Conservation (phyloP, 2,329 filamentous ascomycete genomes). For the Periconia sp. region DNA sequence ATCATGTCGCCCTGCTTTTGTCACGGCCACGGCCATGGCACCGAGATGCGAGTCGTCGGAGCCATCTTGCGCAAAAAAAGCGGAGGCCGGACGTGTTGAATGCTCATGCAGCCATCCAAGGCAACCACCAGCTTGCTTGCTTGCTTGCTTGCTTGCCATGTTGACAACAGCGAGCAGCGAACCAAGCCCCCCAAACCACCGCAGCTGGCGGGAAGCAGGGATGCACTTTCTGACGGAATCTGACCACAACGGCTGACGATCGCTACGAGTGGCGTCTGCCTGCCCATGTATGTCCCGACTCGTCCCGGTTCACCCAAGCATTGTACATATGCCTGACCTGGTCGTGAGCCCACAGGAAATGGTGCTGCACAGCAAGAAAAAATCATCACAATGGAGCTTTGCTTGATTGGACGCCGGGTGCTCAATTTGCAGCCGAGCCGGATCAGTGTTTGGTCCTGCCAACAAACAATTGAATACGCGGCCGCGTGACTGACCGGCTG, state of each 20-base stretch:
- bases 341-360: too few species aligned
- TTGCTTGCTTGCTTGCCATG: too few species aligned
- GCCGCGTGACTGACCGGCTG: conserved; percentile 17
- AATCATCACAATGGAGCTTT: neutral
- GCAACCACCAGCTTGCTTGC: too few species aligned
- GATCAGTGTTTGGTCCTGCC: neutral
- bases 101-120: too few species aligned
- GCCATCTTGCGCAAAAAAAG: too few species aligned
- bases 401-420: neutral
- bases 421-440: conserved; percentile 14
- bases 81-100: too few species aligned
- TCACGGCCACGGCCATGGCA: too few species aligned
- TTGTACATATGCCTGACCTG: too few species aligned
- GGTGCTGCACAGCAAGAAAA: neutral
- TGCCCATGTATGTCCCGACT: conserved; percentile 29
- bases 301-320: conserved; percentile 19
- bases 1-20: too few species aligned
- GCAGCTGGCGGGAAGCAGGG: conserved; percentile 34
- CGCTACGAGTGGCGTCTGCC: conserved; percentile 33
- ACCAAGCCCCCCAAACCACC: neutral
- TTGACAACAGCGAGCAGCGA: neutral
- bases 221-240: conserved; percentile 14
- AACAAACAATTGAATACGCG: conserved; percentile 8
- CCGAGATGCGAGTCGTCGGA: too few species aligned
- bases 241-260: conserved; percentile 34